These are phyloP conservation scores for Geranomyces variabilis DNA, from an alignment of 192 early-diverging fungal genomes.

Conservation along the genomic window DNA sequence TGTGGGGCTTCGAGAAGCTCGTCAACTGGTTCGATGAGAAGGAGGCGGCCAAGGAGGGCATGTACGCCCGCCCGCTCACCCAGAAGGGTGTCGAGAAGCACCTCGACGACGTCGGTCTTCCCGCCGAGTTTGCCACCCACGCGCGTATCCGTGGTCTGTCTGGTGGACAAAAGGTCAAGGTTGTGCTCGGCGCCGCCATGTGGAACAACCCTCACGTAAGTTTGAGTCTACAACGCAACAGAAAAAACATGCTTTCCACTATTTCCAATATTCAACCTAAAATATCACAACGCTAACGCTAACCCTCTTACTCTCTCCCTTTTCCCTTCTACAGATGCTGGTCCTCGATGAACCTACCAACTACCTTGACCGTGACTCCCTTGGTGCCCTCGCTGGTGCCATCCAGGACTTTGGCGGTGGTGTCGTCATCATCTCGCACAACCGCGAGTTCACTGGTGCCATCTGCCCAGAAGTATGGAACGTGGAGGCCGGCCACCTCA, in stretches of 20 bases:
- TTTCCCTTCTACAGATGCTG: conserved; percentile 51
- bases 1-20: conserved; percentile 74
- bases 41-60: conserved; percentile 74
- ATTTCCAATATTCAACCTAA: no score
- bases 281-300: no score
- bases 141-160: conserved; percentile 76
- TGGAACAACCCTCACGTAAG: conserved; percentile 75
- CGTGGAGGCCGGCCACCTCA: conserved; percentile 65
- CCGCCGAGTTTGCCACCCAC: conserved; percentile 77
- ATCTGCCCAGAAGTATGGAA: conserved; percentile 76
- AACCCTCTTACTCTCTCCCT: no score
- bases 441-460: conserved; percentile 76
- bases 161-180: conserved; percentile 86
- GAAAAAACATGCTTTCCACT: no score
- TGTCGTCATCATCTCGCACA: conserved; percentile 84
- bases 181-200: conserved; percentile 82
- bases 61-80: conserved; percentile 73
- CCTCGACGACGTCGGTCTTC: conserved; percentile 74
- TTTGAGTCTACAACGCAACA: no score
- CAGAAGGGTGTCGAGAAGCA: conserved; percentile 68
- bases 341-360: conserved; percentile 78
- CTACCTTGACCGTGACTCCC: conserved; percentile 77
- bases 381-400: conserved; percentile 74
- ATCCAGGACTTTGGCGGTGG: conserved; percentile 78
- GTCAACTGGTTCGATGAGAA: conserved; percentile 79